Evolutionary conservation across 345 rosid genomes (phyloP), one percentile per base, ranked within the genome.

Genomic region (Eucalyptus dawsonii): DNA sequence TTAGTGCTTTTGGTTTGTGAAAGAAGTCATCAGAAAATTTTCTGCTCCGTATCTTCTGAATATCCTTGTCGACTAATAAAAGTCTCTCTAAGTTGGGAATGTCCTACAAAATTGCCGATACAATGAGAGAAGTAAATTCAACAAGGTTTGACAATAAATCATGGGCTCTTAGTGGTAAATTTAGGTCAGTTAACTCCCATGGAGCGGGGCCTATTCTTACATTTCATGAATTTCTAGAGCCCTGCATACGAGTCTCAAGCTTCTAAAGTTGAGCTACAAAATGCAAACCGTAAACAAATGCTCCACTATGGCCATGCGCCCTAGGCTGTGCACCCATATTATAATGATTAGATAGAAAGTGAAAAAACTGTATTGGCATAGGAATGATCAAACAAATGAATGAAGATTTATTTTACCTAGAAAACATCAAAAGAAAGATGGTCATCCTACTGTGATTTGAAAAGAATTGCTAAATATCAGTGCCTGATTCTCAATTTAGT

Each of bases 311-410:
- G 1, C 62, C 13, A 10, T 56, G 0, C 13, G 27, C 13, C 6
- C 6, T 0, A 56, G 60, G 51, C 0, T 5, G 0, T 50, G 7
- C 17, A 0, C 3, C 3, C n/a, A 25, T 5, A 58, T 58, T 58
- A 3, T 58, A 24, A 11, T 11, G 67, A 60, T 60, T 3, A 60
- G 67, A 6, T 60, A 60, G 67, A 25, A 60, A 25, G 15, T 3
- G 31, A 60, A 15, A n/a, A n/a, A n/a, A n/a, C n/a, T n/a, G n/a
- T n/a, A n/a, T n/a, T 8, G 27, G n/a, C n/a, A n/a, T 60, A 60
- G 0, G 8, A 27, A 60, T 27, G 67, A 60, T 60, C 8, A 60
- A 11, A 60, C 8, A 60, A 60, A 60, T 0, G 1, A 60, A 60
- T 5, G 31, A 60, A 12, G 6, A 25, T 6, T 11, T 31, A 12